Conservation (phyloP, 495 filamentous ascomycete genomes). For the Penicillium paradoxum region DNA sequence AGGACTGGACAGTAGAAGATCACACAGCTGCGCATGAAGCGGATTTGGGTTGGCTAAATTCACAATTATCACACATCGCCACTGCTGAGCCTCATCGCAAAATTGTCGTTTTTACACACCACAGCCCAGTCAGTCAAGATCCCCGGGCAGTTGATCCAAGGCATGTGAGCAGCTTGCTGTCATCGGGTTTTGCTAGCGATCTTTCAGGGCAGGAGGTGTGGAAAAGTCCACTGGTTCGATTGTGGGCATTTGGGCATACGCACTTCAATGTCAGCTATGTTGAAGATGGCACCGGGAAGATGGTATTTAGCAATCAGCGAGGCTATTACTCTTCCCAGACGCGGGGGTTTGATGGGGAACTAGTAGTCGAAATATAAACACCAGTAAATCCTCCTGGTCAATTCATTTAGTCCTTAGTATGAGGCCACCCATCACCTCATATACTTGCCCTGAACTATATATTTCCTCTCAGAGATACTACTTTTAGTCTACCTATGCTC, state of each 20-base stretch:
- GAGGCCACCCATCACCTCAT: no score
- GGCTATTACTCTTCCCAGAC: slow-evolving; percentile 36
- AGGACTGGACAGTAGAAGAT: slow-evolving; percentile 41
- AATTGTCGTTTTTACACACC: slow-evolving; percentile 50
- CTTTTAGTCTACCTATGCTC: no score
- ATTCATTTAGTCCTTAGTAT: no score
- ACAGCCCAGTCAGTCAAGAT: slow-evolving; percentile 40
- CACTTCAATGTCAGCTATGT: slow-evolving; percentile 48
- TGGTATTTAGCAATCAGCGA: slow-evolving; percentile 34
- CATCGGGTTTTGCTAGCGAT: slow-evolving; percentile 44
- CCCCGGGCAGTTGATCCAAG: slow-evolving; percentile 32
- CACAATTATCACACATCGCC: slow-evolving; percentile 34
- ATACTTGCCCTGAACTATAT: no score
- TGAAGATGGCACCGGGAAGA: slow-evolving; percentile 24
- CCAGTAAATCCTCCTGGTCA: no score
- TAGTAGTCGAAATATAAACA: slow-evolving; percentile 11
- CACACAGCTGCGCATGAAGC: slow-evolving; percentile 36
- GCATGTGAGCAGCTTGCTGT: slow-evolving; percentile 37
- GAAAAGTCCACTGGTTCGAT: slow-evolving; percentile 35
- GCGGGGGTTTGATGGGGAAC: slow-evolving; percentile 22
- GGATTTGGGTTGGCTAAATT: slow-evolving; percentile 50
- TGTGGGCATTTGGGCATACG: slow-evolving; percentile 56
- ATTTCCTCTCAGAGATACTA: no score
- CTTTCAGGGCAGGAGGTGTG: slow-evolving; percentile 42
- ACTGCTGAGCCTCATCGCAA: slow-evolving; percentile 29